Evolutionary conservation across 768 basidiomycete species (phyloP).

Genomic region (Hortiboletus flavorubellus): DNA sequence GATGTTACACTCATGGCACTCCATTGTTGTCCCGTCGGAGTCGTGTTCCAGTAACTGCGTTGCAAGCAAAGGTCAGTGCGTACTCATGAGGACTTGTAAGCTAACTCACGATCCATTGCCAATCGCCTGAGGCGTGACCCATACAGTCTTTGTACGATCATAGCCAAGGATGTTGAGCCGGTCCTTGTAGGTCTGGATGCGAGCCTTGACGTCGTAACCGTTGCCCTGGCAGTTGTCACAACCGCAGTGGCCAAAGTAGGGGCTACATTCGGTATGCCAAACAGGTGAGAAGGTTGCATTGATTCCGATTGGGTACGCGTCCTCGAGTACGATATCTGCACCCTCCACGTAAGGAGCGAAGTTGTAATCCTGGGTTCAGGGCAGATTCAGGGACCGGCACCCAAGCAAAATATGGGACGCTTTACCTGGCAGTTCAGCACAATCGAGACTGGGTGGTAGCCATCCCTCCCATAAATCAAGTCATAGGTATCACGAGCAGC

Average conservation of each 20-base stretch:
- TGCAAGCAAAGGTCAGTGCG: neutral
- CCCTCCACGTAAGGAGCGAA: conserved; percentile 58
- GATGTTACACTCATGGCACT: conserved; percentile 21
- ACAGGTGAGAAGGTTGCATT: conserved; percentile 59
- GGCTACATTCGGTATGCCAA: conserved; percentile 60
- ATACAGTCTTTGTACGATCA: conserved; percentile 61
- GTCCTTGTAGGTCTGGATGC: conserved; percentile 64
- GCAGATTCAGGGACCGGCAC: neutral
- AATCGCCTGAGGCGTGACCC: conserved; percentile 78
- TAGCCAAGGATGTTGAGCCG: conserved; percentile 57
- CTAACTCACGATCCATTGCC: conserved; percentile 41
- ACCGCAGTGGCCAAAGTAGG: conserved; percentile 70
- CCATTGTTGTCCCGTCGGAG: conserved; percentile 30
- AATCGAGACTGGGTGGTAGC: conserved; percentile 57
- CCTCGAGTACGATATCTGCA: conserved; percentile 64
- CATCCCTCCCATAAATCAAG: conserved; percentile 46
- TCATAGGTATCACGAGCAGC: conserved; percentile 50
- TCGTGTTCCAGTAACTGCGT: conserved; percentile 28
- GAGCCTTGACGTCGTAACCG: conserved; percentile 61
- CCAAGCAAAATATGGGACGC: neutral
- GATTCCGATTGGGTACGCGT: conserved; percentile 40
- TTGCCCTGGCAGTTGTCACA: conserved; percentile 63
- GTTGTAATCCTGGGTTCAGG: conserved; percentile 50
- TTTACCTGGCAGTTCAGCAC: conserved; percentile 46
- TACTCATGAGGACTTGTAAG: too few species aligned